Conservation (phyloP, 148 eudicot genomes). For the Camellia sinensis region DNA sequence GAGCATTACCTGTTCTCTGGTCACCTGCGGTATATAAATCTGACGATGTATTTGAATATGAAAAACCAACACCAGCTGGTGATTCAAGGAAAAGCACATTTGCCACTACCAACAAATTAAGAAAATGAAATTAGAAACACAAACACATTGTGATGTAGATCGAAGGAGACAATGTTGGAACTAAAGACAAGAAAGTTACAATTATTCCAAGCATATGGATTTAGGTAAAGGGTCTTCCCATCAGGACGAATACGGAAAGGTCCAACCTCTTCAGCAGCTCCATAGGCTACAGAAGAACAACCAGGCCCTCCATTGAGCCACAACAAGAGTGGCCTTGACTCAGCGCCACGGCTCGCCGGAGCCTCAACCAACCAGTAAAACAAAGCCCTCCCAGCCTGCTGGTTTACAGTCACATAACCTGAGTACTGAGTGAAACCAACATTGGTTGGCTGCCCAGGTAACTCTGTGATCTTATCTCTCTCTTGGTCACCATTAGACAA, state of each 20-base stretch:
- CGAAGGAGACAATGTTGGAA: neutral
- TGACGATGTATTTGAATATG: slow-evolving; percentile 77
- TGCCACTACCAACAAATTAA: slow-evolving; percentile 57
- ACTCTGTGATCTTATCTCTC: slow-evolving; percentile 56
- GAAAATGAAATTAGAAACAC: slow-evolving; percentile 11
- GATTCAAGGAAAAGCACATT: slow-evolving; percentile 93
- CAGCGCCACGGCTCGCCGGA: slow-evolving; percentile 35
- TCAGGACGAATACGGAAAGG: slow-evolving; percentile 69
- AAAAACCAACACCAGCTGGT: slow-evolving; percentile 92
- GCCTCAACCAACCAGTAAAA: slow-evolving; percentile 91
- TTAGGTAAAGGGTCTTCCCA: slow-evolving; percentile 61
- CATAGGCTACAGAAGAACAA: slow-evolving; percentile 92
- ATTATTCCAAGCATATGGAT: slow-evolving; percentile 86
- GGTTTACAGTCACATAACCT: slow-evolving; percentile 78
- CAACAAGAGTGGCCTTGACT: slow-evolving; percentile 66
- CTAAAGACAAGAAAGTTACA: slow-evolving; percentile 26
- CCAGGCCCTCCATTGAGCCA: slow-evolving; percentile 99
- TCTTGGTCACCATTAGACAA: slow-evolving; percentile 46
- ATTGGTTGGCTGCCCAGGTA: slow-evolving; percentile 85
- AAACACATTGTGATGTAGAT: neutral
- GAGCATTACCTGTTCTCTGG: slow-evolving; percentile 56
- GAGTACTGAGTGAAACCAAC: slow-evolving; percentile 68
- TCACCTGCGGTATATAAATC: slow-evolving; percentile 76
- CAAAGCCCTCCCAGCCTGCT: slow-evolving; percentile 70
- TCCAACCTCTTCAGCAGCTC: slow-evolving; percentile 94